phyloP scores from a whole-genome alignment of 2,329 filamentous ascomycete genomes.

The Colletotrichum costaricense region DNA sequence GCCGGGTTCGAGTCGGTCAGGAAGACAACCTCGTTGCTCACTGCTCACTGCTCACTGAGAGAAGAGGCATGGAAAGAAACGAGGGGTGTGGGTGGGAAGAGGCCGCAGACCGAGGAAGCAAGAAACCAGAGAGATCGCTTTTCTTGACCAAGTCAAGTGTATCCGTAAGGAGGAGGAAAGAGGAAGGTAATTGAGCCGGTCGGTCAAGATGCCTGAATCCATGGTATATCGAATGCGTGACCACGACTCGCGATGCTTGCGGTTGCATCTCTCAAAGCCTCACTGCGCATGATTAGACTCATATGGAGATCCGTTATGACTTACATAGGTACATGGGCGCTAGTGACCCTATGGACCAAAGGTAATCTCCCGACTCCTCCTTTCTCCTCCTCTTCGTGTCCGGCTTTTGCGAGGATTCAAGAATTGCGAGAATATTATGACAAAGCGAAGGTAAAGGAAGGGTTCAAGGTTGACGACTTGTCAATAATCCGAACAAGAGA shows the following conservation, averaged over 20 bases:
- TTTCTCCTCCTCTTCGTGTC: slow-evolving; percentile 7
- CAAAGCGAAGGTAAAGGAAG: slow-evolving; percentile 9
- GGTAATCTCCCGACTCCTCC: slow-evolving; percentile 32
- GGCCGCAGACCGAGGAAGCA: not conserved
- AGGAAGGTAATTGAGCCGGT: slow-evolving; percentile 25
- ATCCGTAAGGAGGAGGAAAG: slow-evolving; percentile 21
- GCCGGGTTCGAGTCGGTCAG: slow-evolving; percentile 3
- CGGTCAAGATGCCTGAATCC: slow-evolving; percentile 13
- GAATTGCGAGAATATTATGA: not conserved
- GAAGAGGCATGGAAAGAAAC: not conserved
- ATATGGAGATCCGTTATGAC: slow-evolving; percentile 34
- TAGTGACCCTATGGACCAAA: slow-evolving; percentile 29
- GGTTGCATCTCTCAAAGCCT: slow-evolving; percentile 31
- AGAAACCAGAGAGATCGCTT: not conserved
- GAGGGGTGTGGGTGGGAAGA: slow-evolving; percentile 7
- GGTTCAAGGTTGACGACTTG: slow-evolving; percentile 25
- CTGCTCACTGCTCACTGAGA: not conserved
- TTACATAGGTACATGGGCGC: slow-evolving; percentile 30
- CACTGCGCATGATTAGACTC: slow-evolving; percentile 33
- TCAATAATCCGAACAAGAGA: not conserved
- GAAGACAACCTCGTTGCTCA: too few relatives aligned
- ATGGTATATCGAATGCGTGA: slow-evolving; percentile 19
- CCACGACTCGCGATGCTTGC: slow-evolving; percentile 33
- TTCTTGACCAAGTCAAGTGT: not conserved
- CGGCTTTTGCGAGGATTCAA: slow-evolving; percentile 7